phyloP scores from a whole-genome alignment of 1,139 yeast species.

The Pichia cactophila region DNA sequence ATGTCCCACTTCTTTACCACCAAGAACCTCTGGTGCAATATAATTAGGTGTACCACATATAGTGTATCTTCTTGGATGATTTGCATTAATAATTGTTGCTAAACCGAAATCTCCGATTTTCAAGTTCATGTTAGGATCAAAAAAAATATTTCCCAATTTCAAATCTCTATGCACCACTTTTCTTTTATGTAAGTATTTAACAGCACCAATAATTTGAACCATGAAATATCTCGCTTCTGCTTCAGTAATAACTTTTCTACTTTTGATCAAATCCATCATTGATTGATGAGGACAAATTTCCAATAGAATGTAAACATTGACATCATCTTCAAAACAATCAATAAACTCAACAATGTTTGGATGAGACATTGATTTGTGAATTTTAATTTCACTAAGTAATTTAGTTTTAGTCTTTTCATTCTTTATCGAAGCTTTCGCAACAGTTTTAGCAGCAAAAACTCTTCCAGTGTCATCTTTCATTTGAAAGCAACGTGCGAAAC shows the following conservation, averaged over 20 bases:
- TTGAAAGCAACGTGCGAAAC: constrained; percentile 97
- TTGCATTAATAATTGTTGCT: constrained; percentile 71
- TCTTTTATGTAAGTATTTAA: constrained; percentile 83
- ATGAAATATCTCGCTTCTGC: constrained; percentile 87
- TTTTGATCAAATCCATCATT: constrained; percentile 82
- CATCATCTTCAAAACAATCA: constrained; percentile 93
- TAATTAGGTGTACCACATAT: constrained; percentile 98
- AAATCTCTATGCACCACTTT: constrained; percentile 94
- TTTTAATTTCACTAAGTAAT: constrained; percentile 84
- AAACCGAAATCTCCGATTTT: constrained; percentile 96
- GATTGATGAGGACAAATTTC: constrained; percentile 95
- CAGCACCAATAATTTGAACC: constrained; percentile 91
- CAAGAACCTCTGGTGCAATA: constrained; percentile 93
- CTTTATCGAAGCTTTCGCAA: constrained; percentile 89
- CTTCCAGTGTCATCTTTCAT: constrained; percentile 82
- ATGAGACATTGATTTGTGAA: constrained; percentile 86
- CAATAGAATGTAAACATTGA: constrained; percentile 82
- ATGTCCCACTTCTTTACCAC: constrained; percentile 84
- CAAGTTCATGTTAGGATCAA: constrained; percentile 85
- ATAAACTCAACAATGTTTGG: constrained; percentile 84
- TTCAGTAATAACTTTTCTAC: constrained; percentile 75
- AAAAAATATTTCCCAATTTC: constrained; percentile 88
- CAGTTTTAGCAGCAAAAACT: constrained; percentile 93
- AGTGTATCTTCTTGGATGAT: constrained; percentile 74
- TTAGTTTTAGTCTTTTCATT: constrained; percentile 89